Base-by-base conservation (phyloP, 2,329 filamentous ascomycete genomes). In the Fusarium solani-melongenae region DNA sequence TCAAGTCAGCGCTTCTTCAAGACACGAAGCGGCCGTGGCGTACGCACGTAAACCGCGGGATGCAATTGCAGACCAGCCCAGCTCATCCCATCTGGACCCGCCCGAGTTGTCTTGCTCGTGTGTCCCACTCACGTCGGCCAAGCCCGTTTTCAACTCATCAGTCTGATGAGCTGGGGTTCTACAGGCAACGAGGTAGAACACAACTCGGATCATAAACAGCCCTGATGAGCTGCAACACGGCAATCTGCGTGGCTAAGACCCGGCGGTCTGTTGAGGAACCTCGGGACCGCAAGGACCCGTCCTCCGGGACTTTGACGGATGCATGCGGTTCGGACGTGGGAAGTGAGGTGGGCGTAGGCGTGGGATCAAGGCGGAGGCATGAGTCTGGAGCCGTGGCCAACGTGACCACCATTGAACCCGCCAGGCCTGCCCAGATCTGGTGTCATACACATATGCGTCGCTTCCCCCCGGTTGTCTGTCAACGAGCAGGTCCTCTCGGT, bases 381-480 rank as follows among this genome's bases (percentile, higher is more conserved):
- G 65, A 67, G 63, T 66, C 71, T 66, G 64, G 71, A 74, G 61
- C 65, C 34, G 38, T 41, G 61, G 49, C 17, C 51, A 56, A 27
- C 68, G 68, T 68, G 59, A 70, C 66, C 70, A 73, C 72, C 75
- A 46, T 55, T 62, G 66, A 60, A 63, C 46, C 76, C 67, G 71
- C 75, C 75, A 74, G 71, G 57, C 62, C 66, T 56, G 64, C 31
- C 72, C 59, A 71, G 41, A 66, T 38, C 57, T 46, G 57, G 62
- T 55, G 41, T 49, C 60, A 56, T 58, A 58, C 59, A 69, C 74
- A 71, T 44, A 44, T 67, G 67, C 66, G 59, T 58, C 64, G 27
- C 27, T n/a, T 10, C 15, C 24, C 62, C 61, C 62, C 46, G 17
- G 62, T 58, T 55, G 60, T 51, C 67, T 68, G 71, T 57, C 41